Percentiles rank a stretch among this genome's conserved stretches.
Evolutionary conservation across 1,284 basidiomycete genomes (phyloP).

Genomic region (Sporisorium sorghi): DNA sequence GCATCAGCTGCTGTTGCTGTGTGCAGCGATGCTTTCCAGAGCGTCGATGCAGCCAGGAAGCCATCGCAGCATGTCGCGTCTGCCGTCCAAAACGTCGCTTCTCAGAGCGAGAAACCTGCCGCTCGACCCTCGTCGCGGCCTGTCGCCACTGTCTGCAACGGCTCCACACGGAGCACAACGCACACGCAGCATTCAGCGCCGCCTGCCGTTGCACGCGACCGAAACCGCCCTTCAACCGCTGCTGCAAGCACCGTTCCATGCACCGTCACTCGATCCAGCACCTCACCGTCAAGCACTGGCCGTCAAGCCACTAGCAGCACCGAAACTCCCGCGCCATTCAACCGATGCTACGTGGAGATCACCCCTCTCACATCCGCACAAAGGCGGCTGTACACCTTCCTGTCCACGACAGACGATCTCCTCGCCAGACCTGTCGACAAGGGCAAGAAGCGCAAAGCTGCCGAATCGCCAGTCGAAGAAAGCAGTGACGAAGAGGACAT

Average conservation of each 20-base stretch:
- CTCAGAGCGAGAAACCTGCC: not conserved
- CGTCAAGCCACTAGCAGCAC: not conserved
- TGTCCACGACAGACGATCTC: not conserved
- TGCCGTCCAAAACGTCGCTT: too few species aligned
- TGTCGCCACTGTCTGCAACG: too few species aligned
- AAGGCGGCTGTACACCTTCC: not conserved
- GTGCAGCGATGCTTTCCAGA: too few species aligned
- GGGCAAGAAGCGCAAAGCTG: not conserved
- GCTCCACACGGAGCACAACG: too few species aligned
- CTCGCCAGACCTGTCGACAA: not conserved
- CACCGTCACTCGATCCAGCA: not conserved
- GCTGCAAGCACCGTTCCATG: too few species aligned
- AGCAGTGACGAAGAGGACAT: not conserved
- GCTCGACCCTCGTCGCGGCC: not conserved
- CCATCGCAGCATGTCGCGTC: too few species aligned
- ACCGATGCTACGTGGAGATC: not conserved
- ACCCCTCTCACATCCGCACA: not conserved
- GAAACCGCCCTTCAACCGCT: too few species aligned
- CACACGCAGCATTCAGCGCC: too few species aligned
- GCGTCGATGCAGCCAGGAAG: too few species aligned
- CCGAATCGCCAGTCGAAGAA: not conserved
- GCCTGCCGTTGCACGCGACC: too few species aligned
- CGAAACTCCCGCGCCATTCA: not conserved
- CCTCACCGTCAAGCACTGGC: not conserved
- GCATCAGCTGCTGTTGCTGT: too few species aligned